Percentiles rank a stretch among this genome's conserved stretches.
These are phyloP conservation scores for Myxozyma vanderwaltii DNA, from an alignment of 805 yeast species.

Conservation along the genomic window DNA sequence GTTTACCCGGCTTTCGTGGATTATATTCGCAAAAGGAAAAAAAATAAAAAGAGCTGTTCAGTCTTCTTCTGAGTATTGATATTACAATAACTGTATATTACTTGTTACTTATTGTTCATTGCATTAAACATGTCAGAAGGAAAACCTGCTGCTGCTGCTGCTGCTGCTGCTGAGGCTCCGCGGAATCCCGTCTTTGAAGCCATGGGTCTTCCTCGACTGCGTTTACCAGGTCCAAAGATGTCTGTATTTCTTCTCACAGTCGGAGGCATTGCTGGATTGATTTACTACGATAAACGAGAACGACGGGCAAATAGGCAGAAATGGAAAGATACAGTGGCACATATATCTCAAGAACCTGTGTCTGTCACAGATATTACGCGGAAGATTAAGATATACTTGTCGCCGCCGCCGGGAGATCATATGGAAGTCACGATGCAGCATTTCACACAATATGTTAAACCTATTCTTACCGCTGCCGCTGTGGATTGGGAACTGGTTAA, in stretches of 20 bases:
- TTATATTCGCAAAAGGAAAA: too few relatives aligned
- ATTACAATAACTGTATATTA: too few relatives aligned
- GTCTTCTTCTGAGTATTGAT: too few relatives aligned
- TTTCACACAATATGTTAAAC: conserved; percentile 80
- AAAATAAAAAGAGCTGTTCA: too few relatives aligned
- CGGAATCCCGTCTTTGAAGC: conserved; percentile 73
- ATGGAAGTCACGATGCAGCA: conserved; percentile 71
- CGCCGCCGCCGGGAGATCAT: conserved; percentile 97
- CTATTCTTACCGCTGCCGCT: conserved; percentile 79
- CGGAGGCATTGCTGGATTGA: conserved; percentile 69
- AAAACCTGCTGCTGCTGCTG: neutral
- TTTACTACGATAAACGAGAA: conserved; percentile 73
- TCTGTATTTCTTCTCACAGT: conserved; percentile 78
- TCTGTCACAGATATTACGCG: conserved; percentile 55
- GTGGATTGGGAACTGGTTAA: conserved; percentile 77
- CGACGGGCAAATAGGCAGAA: conserved; percentile 64
- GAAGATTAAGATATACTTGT: conserved; percentile 76
- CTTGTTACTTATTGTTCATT: too few relatives aligned
- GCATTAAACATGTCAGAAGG: neutral
- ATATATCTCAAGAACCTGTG: conserved; percentile 53
- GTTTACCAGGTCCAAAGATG: conserved; percentile 93
- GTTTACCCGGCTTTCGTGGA: too few relatives aligned
- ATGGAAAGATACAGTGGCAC: conserved; percentile 64
- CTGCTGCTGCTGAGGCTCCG: too few relatives aligned
- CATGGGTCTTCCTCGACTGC: conserved; percentile 78